Conservation (phyloP, 257 asterid species). For the Scutellaria barbata region DNA sequence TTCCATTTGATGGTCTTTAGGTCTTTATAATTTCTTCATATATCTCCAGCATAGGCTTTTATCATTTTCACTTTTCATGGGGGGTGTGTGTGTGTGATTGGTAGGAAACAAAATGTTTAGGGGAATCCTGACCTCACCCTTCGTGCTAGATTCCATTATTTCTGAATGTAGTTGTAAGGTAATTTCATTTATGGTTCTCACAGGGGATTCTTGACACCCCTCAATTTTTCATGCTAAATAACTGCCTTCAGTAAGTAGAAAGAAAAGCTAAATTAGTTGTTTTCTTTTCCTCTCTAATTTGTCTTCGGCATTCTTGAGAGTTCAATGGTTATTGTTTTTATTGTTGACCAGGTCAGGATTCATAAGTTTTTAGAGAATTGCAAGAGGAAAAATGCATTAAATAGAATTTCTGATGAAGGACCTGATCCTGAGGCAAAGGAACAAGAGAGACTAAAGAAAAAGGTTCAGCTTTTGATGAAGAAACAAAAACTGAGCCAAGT, state of each 20-base stretch:
- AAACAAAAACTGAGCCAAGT: conserved; percentile 71
- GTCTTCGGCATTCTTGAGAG: conserved; percentile 17
- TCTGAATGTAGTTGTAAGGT: background rate
- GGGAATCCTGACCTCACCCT: background rate
- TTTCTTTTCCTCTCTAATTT: background rate
- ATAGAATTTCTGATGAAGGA: conserved; percentile 59
- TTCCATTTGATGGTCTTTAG: background rate
- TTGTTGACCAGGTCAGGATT: conserved; percentile 72
- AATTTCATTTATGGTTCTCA: background rate
- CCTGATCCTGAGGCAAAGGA: conserved; percentile 52
- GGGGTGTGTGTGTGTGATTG: background rate
- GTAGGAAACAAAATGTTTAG: background rate
- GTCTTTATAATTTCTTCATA: background rate
- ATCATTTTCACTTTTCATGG: background rate
- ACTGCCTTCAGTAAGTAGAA: conserved; percentile 20
- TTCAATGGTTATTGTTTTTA: conserved; percentile 33
- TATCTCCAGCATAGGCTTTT: background rate
- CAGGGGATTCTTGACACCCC: background rate
- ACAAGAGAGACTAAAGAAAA: conserved; percentile 65
- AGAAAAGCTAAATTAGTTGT: conserved; percentile 7
- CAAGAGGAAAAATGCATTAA: conserved; percentile 76
- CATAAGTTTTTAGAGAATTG: conserved; percentile 72
- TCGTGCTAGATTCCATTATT: conserved; percentile 10
- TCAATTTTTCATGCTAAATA: conserved; percentile 1
- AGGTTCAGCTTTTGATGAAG: conserved; percentile 74